A percentile compares a stretch with the other conserved stretches of the same genome.
phyloP scores from a whole-genome alignment of 202 grass and related monocot genomes.

The Carex sylvatica region DNA sequence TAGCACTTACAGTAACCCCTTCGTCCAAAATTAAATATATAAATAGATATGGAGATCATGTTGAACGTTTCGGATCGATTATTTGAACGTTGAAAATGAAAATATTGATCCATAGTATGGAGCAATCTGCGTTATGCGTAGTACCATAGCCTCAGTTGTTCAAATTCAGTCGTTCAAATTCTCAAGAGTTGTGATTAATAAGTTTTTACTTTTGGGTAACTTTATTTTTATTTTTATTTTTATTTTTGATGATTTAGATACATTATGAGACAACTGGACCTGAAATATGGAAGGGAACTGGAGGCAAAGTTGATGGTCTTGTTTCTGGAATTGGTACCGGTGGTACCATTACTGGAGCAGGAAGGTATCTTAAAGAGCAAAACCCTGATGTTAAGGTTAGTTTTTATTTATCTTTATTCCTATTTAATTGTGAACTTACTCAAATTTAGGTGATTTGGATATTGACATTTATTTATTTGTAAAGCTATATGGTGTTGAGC shows the following conservation, averaged over 20 bases:
- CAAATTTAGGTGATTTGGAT: background rate
- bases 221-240: background rate
- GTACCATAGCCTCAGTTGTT: too few relatives aligned
- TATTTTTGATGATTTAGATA: constrained; percentile 42
- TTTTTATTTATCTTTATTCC: constrained; percentile 7
- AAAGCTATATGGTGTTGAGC: constrained; percentile 86
- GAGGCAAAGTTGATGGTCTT: constrained; percentile 60
- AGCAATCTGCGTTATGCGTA: too few relatives aligned
- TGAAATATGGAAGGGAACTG: constrained; percentile 79
- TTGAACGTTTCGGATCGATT: too few relatives aligned
- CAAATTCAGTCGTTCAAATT: background rate
- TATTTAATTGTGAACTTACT: constrained; percentile 22
- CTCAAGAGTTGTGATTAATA: background rate
- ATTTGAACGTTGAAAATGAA: too few relatives aligned
- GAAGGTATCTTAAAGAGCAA: constrained; percentile 72
- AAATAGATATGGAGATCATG: too few relatives aligned
- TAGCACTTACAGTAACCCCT: too few relatives aligned
- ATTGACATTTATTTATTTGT: background rate
- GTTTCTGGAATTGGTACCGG: constrained; percentile 90
- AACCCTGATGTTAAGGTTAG: constrained; percentile 68
- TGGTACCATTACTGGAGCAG: constrained; percentile 78
- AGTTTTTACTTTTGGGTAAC: background rate
- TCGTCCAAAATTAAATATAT: too few relatives aligned
- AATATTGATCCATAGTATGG: too few relatives aligned
- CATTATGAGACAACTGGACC: constrained; percentile 94